Conservation (phyloP, 2,329 filamentous ascomycete species). For the Ascochyta pisi region DNA sequence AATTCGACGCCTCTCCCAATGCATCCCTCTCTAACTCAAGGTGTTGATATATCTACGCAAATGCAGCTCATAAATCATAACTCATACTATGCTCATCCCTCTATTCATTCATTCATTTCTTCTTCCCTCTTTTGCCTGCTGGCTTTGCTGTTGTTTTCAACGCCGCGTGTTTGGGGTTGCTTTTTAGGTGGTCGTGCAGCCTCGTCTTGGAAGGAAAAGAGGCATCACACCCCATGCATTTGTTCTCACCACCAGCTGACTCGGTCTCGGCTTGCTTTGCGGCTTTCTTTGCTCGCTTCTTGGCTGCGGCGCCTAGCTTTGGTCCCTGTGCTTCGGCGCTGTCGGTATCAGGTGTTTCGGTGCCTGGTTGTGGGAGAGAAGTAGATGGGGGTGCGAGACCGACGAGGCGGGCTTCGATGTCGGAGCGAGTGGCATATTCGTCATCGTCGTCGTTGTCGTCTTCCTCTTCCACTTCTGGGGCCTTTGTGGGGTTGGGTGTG, state of each 20-base stretch:
- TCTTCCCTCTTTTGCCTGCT: constrained; percentile 31
- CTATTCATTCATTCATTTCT: constrained; percentile 15
- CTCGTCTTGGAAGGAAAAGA: constrained; percentile 76
- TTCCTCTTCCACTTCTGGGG: constrained; percentile 5
- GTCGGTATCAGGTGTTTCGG: constrained; percentile 5
- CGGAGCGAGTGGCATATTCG: constrained; percentile 47
- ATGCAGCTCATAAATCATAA: background rate
- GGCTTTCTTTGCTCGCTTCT: constrained; percentile 56
- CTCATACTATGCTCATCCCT: too few species aligned
- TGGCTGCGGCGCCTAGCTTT: constrained; percentile 57
- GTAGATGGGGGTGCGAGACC: constrained; percentile 15
- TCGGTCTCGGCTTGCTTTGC: constrained; percentile 49
- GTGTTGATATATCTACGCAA: background rate
- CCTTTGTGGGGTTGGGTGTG: constrained; percentile 6
- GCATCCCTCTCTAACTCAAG: background rate
- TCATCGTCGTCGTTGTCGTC: constrained; percentile 42
- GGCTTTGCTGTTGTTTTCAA: constrained; percentile 30
- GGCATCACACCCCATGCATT: constrained; percentile 80
- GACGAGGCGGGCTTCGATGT: constrained; percentile 45
- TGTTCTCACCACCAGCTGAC: constrained; percentile 57
- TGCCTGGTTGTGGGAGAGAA: constrained; percentile 7
- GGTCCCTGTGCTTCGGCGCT: constrained; percentile 21
- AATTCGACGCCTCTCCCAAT: background rate
- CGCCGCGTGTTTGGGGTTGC: constrained; percentile 66
- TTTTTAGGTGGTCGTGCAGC: constrained; percentile 75